These are phyloP conservation scores for Cupressus sempervirens DNA, from an alignment of 75 land plant species.

Conservation along the genomic window DNA sequence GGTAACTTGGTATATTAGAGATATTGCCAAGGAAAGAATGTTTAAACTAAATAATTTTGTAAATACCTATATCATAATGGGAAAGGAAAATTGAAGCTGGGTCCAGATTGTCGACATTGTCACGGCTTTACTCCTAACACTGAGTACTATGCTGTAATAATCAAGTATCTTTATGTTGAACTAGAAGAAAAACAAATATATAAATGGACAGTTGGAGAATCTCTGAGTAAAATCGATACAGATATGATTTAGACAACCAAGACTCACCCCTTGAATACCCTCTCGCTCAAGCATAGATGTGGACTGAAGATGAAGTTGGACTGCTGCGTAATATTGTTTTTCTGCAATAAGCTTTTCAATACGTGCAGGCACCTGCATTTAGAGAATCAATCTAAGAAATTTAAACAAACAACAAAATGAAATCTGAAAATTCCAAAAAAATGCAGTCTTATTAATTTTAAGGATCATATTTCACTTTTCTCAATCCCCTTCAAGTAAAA, in stretches of 20 bases:
- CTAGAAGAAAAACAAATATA: not conserved
- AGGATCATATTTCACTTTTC: not conserved
- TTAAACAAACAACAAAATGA: not conserved
- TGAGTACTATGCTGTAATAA: not conserved
- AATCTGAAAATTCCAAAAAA: not conserved
- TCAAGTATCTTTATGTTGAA: not conserved
- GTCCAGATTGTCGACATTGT: not conserved
- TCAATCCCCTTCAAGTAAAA: not conserved
- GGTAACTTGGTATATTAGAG: not conserved
- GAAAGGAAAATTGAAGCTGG: not conserved
- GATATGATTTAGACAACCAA: not conserved
- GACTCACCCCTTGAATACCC: constrained; percentile 84
- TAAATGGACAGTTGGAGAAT: not conserved
- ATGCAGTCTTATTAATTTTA: not conserved
- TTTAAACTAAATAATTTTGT: not conserved
- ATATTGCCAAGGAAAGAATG: not conserved
- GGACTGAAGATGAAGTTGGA: constrained; percentile 85
- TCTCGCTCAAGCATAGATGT: constrained; percentile 91
- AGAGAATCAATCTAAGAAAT: not conserved
- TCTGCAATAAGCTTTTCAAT: constrained; percentile 91
- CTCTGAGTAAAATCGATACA: not conserved
- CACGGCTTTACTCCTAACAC: not conserved
- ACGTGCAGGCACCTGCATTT: constrained; percentile 79
- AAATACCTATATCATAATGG: not conserved
- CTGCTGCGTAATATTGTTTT: constrained; percentile 94